Percentiles rank a stretch among this genome's conserved stretches.
Conservation (phyloP, 305 asterid species). For the Fraxinus dipetala region DNA sequence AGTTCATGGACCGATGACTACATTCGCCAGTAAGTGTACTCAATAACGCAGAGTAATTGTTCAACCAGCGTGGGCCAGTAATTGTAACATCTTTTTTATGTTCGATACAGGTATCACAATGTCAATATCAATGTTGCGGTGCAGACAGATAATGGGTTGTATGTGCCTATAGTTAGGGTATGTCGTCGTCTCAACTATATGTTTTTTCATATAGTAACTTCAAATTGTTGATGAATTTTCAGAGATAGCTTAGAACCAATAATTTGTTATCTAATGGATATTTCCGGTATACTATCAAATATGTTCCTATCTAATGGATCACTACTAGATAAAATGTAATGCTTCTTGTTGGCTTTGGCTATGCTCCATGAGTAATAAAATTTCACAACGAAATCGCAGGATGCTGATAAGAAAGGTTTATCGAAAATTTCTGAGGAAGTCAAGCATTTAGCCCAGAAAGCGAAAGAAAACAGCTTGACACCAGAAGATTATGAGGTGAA, state of each 20-base stretch:
- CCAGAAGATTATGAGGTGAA: conserved; percentile 94
- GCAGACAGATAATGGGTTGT: conserved; percentile 91
- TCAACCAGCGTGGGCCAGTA: not conserved
- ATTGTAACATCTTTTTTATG: conserved; percentile 26
- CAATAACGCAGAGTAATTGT: conserved; percentile 5
- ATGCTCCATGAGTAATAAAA: conserved; percentile 3
- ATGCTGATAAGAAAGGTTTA: conserved; percentile 96
- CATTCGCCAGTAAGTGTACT: conserved; percentile 82
- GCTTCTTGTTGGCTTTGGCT: not conserved
- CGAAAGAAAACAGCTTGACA: conserved; percentile 84
- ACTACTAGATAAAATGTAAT: not conserved
- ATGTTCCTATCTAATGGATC: not conserved
- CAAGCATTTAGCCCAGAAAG: conserved; percentile 74
- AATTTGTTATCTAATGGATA: not conserved
- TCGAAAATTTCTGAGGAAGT: conserved; percentile 83
- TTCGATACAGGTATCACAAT: conserved; percentile 54
- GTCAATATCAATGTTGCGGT: conserved; percentile 88
- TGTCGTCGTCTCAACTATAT: conserved; percentile 18
- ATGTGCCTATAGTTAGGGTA: conserved; percentile 86
- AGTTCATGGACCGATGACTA: conserved; percentile 87
- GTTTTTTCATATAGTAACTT: not conserved
- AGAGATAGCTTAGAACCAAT: not conserved
- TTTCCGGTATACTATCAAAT: not conserved
- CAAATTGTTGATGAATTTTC: not conserved
- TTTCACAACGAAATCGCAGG: conserved; percentile 45